Conservation (phyloP, 352 stramenopile species). For the Pythium phragmitis region DNA sequence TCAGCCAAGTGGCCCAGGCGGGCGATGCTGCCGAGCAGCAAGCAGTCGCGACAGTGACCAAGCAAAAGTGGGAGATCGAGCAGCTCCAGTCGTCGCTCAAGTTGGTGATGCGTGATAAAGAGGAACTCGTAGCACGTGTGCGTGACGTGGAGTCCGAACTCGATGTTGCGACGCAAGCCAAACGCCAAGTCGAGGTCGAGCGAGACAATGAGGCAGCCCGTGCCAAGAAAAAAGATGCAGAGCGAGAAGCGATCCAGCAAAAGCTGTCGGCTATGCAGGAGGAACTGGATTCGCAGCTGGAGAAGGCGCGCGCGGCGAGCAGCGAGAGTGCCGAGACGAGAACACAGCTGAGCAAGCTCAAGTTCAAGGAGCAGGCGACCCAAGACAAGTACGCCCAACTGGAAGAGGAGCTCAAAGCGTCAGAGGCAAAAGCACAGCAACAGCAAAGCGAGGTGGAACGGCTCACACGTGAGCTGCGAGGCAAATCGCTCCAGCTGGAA, state of each 20-base stretch:
- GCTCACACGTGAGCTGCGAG: constrained; percentile 20
- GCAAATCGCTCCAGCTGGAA: constrained; percentile 26
- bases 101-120: constrained; percentile 39
- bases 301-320: constrained; percentile 27
- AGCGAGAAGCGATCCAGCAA: constrained; percentile 30
- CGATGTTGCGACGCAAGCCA: constrained; percentile 27
- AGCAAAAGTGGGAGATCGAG: constrained; percentile 53
- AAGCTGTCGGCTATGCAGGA: constrained; percentile 34
- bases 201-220: constrained; percentile 28
- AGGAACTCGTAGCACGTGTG: constrained; percentile 31
- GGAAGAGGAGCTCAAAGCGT: constrained; percentile 29
- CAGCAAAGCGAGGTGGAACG: constrained; percentile 29
- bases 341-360: constrained; percentile 35
- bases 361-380: constrained; percentile 41
- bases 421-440: constrained; percentile 21
- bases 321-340: constrained; percentile 37
- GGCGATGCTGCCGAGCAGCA: constrained; percentile 20
- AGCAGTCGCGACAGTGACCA: constrained; percentile 19
- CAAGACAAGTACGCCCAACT: constrained; percentile 34
- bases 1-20: constrained; percentile 11
- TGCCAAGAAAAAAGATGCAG: constrained; percentile 36
- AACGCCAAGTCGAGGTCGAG: constrained; percentile 34
- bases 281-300: constrained; percentile 31
- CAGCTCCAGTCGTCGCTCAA: constrained; percentile 40
- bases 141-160: constrained; percentile 35